These are phyloP conservation scores for Blastomyces silverae DNA, from an alignment of 2,329 filamentous ascomycete species.

Conservation along the genomic window DNA sequence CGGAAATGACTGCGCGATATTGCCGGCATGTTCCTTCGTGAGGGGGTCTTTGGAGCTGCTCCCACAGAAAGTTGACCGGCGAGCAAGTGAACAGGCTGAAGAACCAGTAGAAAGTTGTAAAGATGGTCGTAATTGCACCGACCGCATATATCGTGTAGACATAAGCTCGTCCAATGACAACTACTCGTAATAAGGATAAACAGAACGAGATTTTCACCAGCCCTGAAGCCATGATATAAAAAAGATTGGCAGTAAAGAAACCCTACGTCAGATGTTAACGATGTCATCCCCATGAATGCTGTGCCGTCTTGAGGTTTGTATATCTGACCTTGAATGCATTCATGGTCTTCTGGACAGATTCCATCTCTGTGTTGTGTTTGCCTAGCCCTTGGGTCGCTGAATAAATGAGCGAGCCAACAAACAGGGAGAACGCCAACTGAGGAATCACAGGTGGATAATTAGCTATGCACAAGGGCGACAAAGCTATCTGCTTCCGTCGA, in stretches of 20 bases:
- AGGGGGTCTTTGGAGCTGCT: neutral
- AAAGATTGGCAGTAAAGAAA: neutral
- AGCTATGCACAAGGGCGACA: neutral
- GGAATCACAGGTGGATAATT: neutral
- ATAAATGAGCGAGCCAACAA: neutral
- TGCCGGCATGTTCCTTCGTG: neutral
- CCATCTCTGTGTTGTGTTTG: neutral
- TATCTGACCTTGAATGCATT: constrained; percentile 1
- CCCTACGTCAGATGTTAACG: neutral
- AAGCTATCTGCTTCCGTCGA: neutral
- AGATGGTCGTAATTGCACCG: neutral
- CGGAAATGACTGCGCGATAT: neutral
- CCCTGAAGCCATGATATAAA: constrained; percentile 3
- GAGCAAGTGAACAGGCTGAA: constrained; percentile 7
- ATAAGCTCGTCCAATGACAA: constrained; percentile 4
- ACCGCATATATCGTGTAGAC: constrained; percentile 3
- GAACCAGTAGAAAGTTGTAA: constrained; percentile 7
- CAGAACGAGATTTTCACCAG: constrained; percentile 3
- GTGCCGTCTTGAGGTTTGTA: neutral
- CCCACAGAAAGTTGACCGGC: constrained; percentile 8
- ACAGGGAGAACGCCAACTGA: neutral
- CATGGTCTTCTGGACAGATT: neutral
- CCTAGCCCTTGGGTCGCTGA: neutral
- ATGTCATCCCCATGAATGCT: neutral
- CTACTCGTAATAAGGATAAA: constrained; percentile 1